Evolutionary conservation across 768 basidiomycete genomes (phyloP), one percentile per base, ranked within the genome.

Genomic region (Hericium coralloides): DNA sequence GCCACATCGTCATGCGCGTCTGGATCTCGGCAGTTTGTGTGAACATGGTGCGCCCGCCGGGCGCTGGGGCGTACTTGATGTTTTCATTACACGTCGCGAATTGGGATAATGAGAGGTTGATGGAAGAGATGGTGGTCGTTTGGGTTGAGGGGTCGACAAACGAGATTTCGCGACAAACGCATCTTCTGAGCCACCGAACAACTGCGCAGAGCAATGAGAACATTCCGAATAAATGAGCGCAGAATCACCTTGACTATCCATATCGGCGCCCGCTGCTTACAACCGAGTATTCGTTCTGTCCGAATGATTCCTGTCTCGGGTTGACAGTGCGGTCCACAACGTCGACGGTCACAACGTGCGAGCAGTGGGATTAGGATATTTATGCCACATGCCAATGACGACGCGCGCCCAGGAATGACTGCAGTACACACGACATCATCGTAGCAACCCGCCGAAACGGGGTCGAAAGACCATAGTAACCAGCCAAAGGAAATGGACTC

Each of bases 281-380:
- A 93, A 25, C 92, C 92, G 58, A 94, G 68, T 41, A 97, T 77
- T 58, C 93, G 81, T 72, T 98, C 95, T 47, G 92, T 97, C 63
- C 94, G 82, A 66, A 97, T 87, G 62, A 95, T 80, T 36, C 95
- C 95, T 10, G 90, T 93, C 55, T 76, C 26, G 90, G 81, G 73
- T 95, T 85, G 12, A 95, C 78, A 12, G 85, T 79, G 60, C 94
- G 85, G 74, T 92, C 88, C 56, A 95, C 59, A 26, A 93, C 92
- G 70, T 93, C 91, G 67, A 93, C 80, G 61, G 87, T 89, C 63
- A 92, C 76, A 63, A 93, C 92, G 69, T 93, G 92, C 22, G 87
- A 81, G 72, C 91, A 92, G 66, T 89, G 89, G 92, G 87, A 69
- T 95, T 95, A 53, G 94, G 94, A 71, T 97, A 97, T 78, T 97